Percentiles rank a stretch among this genome's conserved stretches.
Conservation (phyloP, 2,329 filamentous ascomycete genomes). For the Zymoseptoria ardabiliae region DNA sequence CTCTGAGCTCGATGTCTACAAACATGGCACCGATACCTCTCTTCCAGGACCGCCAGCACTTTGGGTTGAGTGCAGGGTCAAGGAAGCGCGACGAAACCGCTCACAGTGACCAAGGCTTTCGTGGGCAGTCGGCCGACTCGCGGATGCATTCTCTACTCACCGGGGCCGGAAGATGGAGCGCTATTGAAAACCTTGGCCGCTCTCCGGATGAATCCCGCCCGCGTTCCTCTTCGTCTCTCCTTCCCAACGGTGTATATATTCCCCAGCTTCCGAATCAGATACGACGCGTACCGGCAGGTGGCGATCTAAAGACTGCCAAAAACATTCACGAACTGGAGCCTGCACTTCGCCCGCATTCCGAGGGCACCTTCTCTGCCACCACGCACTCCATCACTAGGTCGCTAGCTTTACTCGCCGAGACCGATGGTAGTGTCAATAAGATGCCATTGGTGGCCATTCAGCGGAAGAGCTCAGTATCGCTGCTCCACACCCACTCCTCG, state of each 20-base stretch:
- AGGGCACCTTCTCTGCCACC: slow-evolving; percentile 19
- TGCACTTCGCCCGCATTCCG: slow-evolving; percentile 38
- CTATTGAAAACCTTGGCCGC: slow-evolving; percentile 1
- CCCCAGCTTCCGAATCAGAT: slow-evolving; percentile 32
- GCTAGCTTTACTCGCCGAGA: slow-evolving; percentile 7
- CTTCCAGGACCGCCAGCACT: slow-evolving; percentile 14
- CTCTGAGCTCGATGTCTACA: slow-evolving; percentile 21
- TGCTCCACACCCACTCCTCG: slow-evolving; percentile 48
- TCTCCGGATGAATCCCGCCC: slow-evolving; percentile 4
- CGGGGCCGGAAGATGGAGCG: slow-evolving; percentile 17
- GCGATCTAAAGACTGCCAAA: slow-evolving; percentile 39
- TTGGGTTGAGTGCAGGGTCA: neutral
- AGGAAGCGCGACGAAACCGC: neutral
- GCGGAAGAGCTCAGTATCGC: slow-evolving; percentile 28
- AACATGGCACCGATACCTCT: slow-evolving; percentile 22
- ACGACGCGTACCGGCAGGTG: slow-evolving; percentile 41
- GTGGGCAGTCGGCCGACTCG: slow-evolving; percentile 11
- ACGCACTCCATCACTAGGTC: slow-evolving; percentile 10
- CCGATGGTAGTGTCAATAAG: slow-evolving; percentile 9
- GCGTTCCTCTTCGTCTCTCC: slow-evolving; percentile 35
- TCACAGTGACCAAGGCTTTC: neutral
- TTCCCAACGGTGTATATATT: slow-evolving; percentile 33
- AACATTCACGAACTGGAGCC: slow-evolving; percentile 41
- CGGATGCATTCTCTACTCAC: slow-evolving; percentile 23
- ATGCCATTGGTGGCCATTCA: slow-evolving; percentile 3